Conservation (phyloP, 1,284 basidiomycete genomes). For the Paramarasmius palmivorus region DNA sequence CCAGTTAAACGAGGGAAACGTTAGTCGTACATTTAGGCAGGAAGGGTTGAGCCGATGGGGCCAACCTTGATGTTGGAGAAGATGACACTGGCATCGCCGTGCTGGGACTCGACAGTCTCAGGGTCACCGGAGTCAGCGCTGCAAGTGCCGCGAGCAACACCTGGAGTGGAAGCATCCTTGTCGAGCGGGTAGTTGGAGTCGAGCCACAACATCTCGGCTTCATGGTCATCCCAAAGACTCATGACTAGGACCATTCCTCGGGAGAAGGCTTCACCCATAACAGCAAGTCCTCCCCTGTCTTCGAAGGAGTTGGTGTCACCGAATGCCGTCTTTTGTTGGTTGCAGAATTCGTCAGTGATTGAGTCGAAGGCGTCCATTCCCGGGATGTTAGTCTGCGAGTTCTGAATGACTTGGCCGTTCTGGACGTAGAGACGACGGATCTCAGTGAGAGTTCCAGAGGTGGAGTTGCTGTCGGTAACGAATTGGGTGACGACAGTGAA, state of each 20-base stretch:
- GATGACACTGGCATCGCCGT: slow-evolving; percentile 32
- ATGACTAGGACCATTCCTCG: slow-evolving; percentile 42
- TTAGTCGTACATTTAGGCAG: background rate
- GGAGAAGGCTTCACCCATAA: slow-evolving; percentile 38
- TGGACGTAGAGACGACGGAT: slow-evolving; percentile 49
- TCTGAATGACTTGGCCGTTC: slow-evolving; percentile 42
- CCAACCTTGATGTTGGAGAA: slow-evolving; percentile 50
- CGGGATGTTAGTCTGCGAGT: slow-evolving; percentile 38
- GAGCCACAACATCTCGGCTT: slow-evolving; percentile 47
- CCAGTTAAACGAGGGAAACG: too few relatives aligned
- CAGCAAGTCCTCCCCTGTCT: slow-evolving; percentile 35
- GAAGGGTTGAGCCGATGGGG: slow-evolving; percentile 38
- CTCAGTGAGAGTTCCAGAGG: slow-evolving; percentile 39
- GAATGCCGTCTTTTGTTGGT: slow-evolving; percentile 31
- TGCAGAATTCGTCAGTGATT: slow-evolving; percentile 33
- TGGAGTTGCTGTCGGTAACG: slow-evolving; percentile 41
- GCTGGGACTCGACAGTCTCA: slow-evolving; percentile 33
- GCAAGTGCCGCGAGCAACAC: slow-evolving; percentile 45
- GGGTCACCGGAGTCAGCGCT: slow-evolving; percentile 39
- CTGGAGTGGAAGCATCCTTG: slow-evolving; percentile 32
- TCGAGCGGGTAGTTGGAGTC: slow-evolving; percentile 44
- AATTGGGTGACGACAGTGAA: slow-evolving; percentile 50
- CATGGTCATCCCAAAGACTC: slow-evolving; percentile 46
- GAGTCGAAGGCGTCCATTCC: slow-evolving; percentile 32
- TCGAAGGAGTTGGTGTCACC: slow-evolving; percentile 40